Evolutionary conservation across 1,284 basidiomycete species (phyloP), one percentile per base, ranked within the genome.

Genomic region (Pterula multifida): DNA sequence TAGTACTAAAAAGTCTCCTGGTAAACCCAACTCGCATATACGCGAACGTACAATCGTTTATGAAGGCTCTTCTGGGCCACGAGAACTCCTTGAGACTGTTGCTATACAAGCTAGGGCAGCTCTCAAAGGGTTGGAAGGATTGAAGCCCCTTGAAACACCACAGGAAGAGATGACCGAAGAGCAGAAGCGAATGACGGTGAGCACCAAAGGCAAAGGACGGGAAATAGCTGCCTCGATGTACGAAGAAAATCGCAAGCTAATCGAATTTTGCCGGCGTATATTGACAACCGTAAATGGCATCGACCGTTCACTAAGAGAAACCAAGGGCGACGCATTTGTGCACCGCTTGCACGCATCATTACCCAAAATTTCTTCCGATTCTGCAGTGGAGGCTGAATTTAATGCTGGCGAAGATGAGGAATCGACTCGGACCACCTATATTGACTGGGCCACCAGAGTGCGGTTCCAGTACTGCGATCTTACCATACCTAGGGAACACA

Each of bases 391-490:
- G 26, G 61, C 69, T 26, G 66, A 67, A 21, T 63, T 86, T 50
- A 68, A 73, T 44, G 68, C 70, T 1, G 76, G 73, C 23, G 63
- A 70, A 6, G 80, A 80, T 2, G 81, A 89, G 36, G 85, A 86
- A 60, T 76, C 75, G 32, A 71, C 78, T 1, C 71, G 71, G 55
- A 81, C 80, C 61, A 72, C 75, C 6, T 94, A 95, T 62, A 61
- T 87, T 51, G 76, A 85, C 26, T 95, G 91, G 90, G 89, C 87
- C 1, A 83, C 70, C 23, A 70, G 75, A 52, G 77, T 78, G 24
- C 73, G 90, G 47, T 95, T 93, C 63, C 86, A 91, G 62, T 92
- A 94, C 60, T 91, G 88, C 62, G 89, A 93, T 64, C 69, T 90
- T 50, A 75, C 78, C 0, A 61, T 88, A 19, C 67, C 76, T 47